Evolutionary conservation across 2,329 filamentous ascomycete species (phyloP).

Genomic region (Hymenoscyphus albidus): DNA sequence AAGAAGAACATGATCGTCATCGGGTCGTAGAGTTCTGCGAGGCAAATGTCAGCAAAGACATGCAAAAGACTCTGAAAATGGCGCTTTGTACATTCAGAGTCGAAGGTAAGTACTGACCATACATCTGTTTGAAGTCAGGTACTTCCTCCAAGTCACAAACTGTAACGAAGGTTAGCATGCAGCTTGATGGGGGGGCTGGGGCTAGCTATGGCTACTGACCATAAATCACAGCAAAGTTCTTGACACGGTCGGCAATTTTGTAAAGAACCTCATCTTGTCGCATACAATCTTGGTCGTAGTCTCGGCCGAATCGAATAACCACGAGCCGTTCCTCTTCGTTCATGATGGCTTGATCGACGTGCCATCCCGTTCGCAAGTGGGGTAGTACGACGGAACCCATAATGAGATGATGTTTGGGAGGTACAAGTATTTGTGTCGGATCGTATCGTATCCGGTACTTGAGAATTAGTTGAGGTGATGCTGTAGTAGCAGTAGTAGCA

Average conservation of each 20-base stretch:
- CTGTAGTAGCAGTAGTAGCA: not conserved
- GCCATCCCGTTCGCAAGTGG: constrained; percentile 89
- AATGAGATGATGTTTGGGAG: not conserved
- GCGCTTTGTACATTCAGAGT: not conserved
- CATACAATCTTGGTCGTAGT: constrained; percentile 77
- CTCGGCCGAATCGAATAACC: constrained; percentile 88
- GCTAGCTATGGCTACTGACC: not conserved
- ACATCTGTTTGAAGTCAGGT: constrained; percentile 95
- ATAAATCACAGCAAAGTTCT: constrained; percentile 91
- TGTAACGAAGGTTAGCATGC: not conserved
- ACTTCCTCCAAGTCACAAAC: constrained; percentile 90
- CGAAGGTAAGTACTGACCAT: constrained; percentile 44
- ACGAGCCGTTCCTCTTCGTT: constrained; percentile 86
- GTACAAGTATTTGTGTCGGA: not conserved
- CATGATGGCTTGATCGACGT: constrained; percentile 95
- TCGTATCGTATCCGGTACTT: not conserved
- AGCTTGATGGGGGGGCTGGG: not conserved
- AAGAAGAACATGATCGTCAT: constrained; percentile 98
- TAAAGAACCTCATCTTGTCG: constrained; percentile 90
- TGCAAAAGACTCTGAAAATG: not conserved
- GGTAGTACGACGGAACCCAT: constrained; percentile 84
- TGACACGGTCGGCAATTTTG: constrained; percentile 87
- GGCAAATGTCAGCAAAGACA: not conserved
- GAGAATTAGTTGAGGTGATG: not conserved
- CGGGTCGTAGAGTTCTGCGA: constrained; percentile 51